These are phyloP conservation scores for Starmerella vaccinii DNA, from an alignment of 805 yeast genomes.

Conservation along the genomic window DNA sequence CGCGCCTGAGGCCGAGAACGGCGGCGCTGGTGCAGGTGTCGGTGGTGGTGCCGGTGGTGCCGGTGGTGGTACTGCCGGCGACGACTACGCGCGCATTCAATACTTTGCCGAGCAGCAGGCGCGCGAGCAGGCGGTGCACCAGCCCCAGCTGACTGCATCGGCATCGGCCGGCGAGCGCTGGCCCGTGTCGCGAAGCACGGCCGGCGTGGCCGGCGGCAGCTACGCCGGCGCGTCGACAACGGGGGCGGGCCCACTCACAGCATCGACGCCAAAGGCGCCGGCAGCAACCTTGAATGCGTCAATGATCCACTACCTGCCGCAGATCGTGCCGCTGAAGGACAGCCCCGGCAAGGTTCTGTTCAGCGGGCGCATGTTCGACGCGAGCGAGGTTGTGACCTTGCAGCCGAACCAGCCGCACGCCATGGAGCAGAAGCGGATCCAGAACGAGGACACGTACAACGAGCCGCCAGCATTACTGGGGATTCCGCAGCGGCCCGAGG, in stretches of 20 bases:
- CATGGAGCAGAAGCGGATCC: conserved; percentile 8
- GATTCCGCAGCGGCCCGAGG: not conserved
- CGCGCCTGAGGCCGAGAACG: not conserved
- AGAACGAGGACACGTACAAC: conserved; percentile 15
- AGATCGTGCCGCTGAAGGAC: conserved; percentile 3
- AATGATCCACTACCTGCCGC: not conserved
- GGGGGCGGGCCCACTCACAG: not conserved
- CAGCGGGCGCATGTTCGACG: conserved; percentile 4
- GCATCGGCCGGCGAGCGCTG: not conserved
- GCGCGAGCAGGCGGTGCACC: not conserved
- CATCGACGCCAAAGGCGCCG: not conserved
- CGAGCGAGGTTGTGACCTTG: not conserved
- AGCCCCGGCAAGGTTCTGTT: conserved; percentile 1
- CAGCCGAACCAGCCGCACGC: conserved; percentile 3
- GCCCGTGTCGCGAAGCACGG: not conserved
- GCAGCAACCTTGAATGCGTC: not conserved
- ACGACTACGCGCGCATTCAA: conserved; percentile 3
- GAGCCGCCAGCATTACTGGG: conserved; percentile 13
- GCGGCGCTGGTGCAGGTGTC: no score
- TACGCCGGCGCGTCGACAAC: not conserved
- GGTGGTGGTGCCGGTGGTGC: no score
- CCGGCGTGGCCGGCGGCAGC: not conserved
- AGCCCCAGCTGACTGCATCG: not conserved
- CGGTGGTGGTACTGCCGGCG: no score
- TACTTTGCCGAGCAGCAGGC: conserved; percentile 5